These are phyloP conservation scores for Amanita molliuscula DNA, from an alignment of 768 basidiomycete species.

Conservation along the genomic window DNA sequence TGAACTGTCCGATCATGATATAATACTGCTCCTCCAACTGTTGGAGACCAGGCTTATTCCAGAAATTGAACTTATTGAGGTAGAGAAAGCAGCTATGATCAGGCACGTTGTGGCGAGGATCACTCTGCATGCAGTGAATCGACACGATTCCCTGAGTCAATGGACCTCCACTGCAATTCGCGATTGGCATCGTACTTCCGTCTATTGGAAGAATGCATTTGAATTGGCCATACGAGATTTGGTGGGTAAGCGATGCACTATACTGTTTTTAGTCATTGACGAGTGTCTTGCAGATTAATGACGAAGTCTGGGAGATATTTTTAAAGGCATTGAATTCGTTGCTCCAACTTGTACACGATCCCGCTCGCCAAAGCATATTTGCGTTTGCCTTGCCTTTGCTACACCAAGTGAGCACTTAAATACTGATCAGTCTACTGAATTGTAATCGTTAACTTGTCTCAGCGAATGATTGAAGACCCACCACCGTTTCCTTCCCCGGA, in stretches of 20 bases:
- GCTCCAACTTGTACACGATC: conserved; percentile 36
- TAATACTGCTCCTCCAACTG: conserved; percentile 13
- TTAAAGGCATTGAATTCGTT: conserved; percentile 30
- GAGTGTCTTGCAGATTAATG: conserved; percentile 20
- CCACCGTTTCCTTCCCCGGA: conserved; percentile 35
- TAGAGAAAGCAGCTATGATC: background rate
- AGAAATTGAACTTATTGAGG: conserved; percentile 15
- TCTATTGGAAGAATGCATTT: conserved; percentile 31
- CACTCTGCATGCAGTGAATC: conserved; percentile 14
- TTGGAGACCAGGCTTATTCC: conserved; percentile 30
- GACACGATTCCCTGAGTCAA: conserved; percentile 14
- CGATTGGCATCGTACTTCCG: conserved; percentile 29
- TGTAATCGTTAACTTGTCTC: background rate
- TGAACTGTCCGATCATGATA: conserved; percentile 2
- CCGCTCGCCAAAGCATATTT: conserved; percentile 30
- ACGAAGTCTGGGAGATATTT: conserved; percentile 31
- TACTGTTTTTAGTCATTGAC: background rate
- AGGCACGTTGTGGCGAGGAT: conserved; percentile 8
- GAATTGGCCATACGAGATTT: conserved; percentile 29
- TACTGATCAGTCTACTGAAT: background rate
- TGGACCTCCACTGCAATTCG: conserved; percentile 22
- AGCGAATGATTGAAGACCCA: conserved; percentile 48
- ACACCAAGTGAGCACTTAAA: conserved; percentile 12
- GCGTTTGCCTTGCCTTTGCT: conserved; percentile 32
- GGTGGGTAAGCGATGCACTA: conserved; percentile 20